A percentile compares a stretch with the other conserved stretches of the same genome.
Conservation (phyloP, 768 basidiomycete genomes). For the Gelatoporia subvermispora region DNA sequence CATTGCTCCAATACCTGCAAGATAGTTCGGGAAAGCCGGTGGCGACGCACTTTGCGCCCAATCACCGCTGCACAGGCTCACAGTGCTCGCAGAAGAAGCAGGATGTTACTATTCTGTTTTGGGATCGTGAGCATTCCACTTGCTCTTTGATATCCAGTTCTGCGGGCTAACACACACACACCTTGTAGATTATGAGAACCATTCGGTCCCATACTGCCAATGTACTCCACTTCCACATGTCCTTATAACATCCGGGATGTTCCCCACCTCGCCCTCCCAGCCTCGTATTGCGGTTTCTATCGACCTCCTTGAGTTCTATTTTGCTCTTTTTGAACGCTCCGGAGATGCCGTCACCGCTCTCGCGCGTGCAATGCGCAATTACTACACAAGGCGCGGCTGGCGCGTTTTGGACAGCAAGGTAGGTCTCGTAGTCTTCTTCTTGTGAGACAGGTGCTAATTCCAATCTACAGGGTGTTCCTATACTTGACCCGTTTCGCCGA, state of each 20-base stretch:
- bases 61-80: background rate
- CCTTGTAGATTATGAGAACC: background rate
- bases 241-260: conserved; percentile 28
- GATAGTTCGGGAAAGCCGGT: background rate
- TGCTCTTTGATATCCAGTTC: too few relatives aligned
- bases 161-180: too few relatives aligned
- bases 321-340: conserved; percentile 30
- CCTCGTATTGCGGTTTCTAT: conserved; percentile 20
- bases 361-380: conserved; percentile 22
- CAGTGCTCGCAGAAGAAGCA: background rate
- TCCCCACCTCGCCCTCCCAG: conserved; percentile 25
- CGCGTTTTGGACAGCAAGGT: conserved; percentile 14
- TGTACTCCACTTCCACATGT: conserved; percentile 20
- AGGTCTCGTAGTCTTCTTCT: background rate
- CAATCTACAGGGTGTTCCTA: conserved; percentile 19
- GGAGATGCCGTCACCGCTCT: conserved; percentile 32
- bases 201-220: conserved; percentile 11
- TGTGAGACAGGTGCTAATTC: too few relatives aligned
- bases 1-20: background rate
- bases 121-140: background rate
- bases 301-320: conserved; percentile 29
- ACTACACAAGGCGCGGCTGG: conserved; percentile 27
- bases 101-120: background rate
- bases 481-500: conserved; percentile 28
- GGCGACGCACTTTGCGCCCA: background rate